Evolutionary conservation across 495 filamentous ascomycete species (phyloP).

Genomic region (Daldinia childiae): DNA sequence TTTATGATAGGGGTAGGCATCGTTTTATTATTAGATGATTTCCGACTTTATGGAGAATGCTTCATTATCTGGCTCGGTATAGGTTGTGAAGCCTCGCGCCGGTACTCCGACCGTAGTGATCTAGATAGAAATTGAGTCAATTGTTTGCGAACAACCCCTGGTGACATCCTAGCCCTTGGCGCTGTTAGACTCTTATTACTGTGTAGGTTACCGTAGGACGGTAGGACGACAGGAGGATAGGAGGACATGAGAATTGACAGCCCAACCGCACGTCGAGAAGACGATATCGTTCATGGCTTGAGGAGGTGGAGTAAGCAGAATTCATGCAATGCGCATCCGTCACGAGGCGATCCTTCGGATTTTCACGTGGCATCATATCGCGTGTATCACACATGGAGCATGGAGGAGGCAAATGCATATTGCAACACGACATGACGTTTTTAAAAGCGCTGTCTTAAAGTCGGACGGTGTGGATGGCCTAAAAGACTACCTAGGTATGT

Average conservation of each 20-base stretch:
- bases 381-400: slow-evolving; percentile 12
- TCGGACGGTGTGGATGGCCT: slow-evolving; percentile 14
- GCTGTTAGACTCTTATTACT: slow-evolving; percentile 15
- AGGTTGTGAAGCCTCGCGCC: slow-evolving; percentile 7
- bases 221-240: background rate
- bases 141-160: slow-evolving; percentile 21
- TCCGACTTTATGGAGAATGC: background rate
- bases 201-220: background rate
- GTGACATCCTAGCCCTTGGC: slow-evolving; percentile 6
- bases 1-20: background rate
- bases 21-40: background rate
- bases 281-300: slow-evolving; percentile 18
- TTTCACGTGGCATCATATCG: slow-evolving; percentile 39
- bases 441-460: slow-evolving; percentile 19
- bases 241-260: slow-evolving; percentile 9
- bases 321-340: slow-evolving; percentile 41
- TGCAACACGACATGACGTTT: slow-evolving; percentile 37
- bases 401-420: slow-evolving; percentile 7
- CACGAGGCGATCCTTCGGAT: slow-evolving; percentile 40
- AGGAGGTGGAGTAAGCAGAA: slow-evolving; percentile 42
- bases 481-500: too few species aligned
- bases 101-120: slow-evolving; percentile 9
- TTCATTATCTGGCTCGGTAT: background rate
- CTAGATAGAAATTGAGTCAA: slow-evolving; percentile 9
- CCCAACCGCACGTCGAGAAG: slow-evolving; percentile 13